Base-by-base conservation (phyloP, 2,329 filamentous ascomycete genomes). In the Cordyceps farinosa region DNA sequence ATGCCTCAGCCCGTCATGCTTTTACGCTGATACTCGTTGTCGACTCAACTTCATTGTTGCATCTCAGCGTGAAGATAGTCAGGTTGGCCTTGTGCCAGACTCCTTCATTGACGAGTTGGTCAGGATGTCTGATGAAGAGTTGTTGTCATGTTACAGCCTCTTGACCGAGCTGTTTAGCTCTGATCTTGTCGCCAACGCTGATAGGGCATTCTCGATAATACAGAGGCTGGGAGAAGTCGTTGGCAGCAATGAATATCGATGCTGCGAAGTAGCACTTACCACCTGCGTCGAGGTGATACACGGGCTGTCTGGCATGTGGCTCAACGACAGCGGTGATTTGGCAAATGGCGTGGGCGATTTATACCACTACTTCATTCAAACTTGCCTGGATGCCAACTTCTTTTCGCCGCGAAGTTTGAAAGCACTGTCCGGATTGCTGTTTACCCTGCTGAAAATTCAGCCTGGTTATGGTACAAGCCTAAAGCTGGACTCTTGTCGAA, bases 331-430 rank as follows among this genome's bases (percentile, higher is more conserved):
- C 29, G 82, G 83, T 40, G 79, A 86, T 1, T 78, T 97, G 3
- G 82, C 82, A n/a, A 83, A 85, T 3, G 81, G 84, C 47, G 90
- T 89, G 3, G 84, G 87, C 27, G 89, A 96, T 65, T 78, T 97
- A 27, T 98, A 98, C 73, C 78, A 84, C 51, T 91, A 92, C 78
- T 89, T 95, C 67, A 83, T 92, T 53, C 84, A 85, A 61, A 82
- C 82, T 22, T 84, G 87, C 36, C 76, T 97, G 32, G 82, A 84
- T 6, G 88, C 84, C 51, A 87, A 87, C 51, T 82, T 90, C 44
- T 82, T 92, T 54, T 96, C 94, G 0, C 78, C 87, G 2, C 82
- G 80, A 63, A 84, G 89, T 1, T 88, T 93, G 66, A 85, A 87
- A 59, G 80, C 82, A 1, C 79, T 97, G 65, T 84, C 88, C 3